A percentile compares a stretch with the other conserved stretches of the same genome.
phyloP scores from a whole-genome alignment of 257 asterid species.

The Solanum appendiculatum region DNA sequence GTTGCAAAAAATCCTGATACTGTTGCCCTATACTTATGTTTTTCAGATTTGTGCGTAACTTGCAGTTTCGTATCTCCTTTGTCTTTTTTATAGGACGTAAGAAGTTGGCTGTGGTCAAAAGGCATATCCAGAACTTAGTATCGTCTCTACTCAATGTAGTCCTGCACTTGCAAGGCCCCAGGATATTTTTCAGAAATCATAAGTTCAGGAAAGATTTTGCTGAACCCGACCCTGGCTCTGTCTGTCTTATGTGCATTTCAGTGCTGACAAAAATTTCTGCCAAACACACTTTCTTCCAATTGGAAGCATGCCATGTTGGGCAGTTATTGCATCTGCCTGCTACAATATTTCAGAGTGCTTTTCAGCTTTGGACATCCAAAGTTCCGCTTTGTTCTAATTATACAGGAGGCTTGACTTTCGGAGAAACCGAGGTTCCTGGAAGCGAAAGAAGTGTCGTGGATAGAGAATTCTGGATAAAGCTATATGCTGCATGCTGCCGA shows the following conservation, averaged over 20 bases:
- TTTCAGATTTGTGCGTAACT: not conserved
- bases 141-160: conserved; percentile 69
- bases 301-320: conserved; percentile 50
- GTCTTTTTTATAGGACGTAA: conserved; percentile 52
- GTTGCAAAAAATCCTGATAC: not conserved
- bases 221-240: conserved; percentile 74
- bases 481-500: conserved; percentile 77
- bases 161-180: conserved; percentile 72
- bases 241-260: conserved; percentile 61
- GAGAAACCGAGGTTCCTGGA: conserved; percentile 4
- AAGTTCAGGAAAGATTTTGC: conserved; percentile 18
- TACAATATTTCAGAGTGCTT: conserved; percentile 55
- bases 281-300: conserved; percentile 44
- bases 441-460: conserved; percentile 24
- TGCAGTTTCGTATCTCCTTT: not conserved
- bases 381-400: conserved; percentile 6
- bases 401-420: not conserved
- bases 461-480: conserved; percentile 37
- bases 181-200: conserved; percentile 29
- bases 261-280: conserved; percentile 58
- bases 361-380: conserved; percentile 37
- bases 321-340: conserved; percentile 72
- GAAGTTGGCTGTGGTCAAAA: conserved; percentile 44
- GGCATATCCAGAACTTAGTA: conserved; percentile 58
- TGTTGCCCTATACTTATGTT: not conserved